Base-by-base conservation (phyloP, 257 asterid species). In the Solanum paucissectum region DNA sequence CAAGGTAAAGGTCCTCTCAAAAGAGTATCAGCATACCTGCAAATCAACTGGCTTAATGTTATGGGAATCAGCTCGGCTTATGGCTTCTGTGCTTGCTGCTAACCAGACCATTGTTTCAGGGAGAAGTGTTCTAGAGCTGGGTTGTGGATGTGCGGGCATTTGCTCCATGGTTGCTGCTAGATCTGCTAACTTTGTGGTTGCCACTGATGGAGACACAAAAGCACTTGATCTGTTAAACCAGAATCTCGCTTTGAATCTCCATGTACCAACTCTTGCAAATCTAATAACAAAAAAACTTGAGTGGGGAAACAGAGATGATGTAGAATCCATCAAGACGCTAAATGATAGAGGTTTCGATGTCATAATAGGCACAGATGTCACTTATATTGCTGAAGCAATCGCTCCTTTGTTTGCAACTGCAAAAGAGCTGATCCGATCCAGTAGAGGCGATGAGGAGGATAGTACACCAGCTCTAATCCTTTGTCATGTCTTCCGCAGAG, bases 1-100 rank as follows among this genome's bases (percentile, higher is more conserved):
- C 96, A 95, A 94, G 96, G 93, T 96, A 85, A 95, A 91, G 87
- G 85, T 95, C 66, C 92, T 95, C 33, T 91, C 99, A 0, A 96
- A 88, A 90, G 98, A 97, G 94, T 88, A 92, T 89, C 99, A 97
- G 84, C 99, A 97, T 88, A 97, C 98, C 25, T 97, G 99, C 92
- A 86, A 92, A 84, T 95, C 99, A 79, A 97, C 99, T 12, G 99
- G 99, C 85, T 90, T 96, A 89, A 97, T 97, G 98, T 93, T 97
- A 55, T 97, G 99, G 99, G 99, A 96, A 91, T 95, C 99, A 69
- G 98, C 99, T 38, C 90, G 92, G 87, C 85, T 97, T 76, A 97
- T 97, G 99, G 98, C 98, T 49, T 91, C 94, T 2, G 77, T 95
- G 74, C 95, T 97, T 5, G 96, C 99, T 21, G 89, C 95, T 86